These are phyloP conservation scores for Cyclostephanos invisitatus DNA, from an alignment of 108 stramenopile species.

Conservation along the genomic window DNA sequence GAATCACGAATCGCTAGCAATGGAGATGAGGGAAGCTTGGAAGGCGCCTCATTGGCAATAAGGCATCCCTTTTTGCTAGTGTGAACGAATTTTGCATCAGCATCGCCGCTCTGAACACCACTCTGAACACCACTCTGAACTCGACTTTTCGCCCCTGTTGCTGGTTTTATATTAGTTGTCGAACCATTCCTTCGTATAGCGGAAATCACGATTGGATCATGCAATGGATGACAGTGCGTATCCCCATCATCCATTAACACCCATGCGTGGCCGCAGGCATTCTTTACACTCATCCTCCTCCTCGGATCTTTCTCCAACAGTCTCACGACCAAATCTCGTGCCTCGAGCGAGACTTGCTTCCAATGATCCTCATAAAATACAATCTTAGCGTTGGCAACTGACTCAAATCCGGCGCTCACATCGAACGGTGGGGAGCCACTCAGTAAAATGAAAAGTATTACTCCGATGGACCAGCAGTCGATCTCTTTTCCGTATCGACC, in stretches of 20 bases:
- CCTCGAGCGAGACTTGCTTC: slow-evolving; percentile 54
- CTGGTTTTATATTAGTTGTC: not conserved
- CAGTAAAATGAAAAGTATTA: slow-evolving; percentile 85
- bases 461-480: slow-evolving; percentile 87
- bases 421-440: slow-evolving; percentile 82
- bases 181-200: not conserved
- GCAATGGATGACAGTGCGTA: slow-evolving; percentile 80
- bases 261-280: slow-evolving; percentile 84
- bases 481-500: slow-evolving; percentile 87
- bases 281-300: slow-evolving; percentile 60
- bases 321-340: slow-evolving; percentile 67
- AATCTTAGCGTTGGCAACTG: slow-evolving; percentile 47
- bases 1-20: not conserved
- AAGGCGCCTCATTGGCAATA: not conserved
- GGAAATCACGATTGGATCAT: slow-evolving; percentile 59
- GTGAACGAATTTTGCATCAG: not conserved
- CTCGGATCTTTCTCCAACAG: slow-evolving; percentile 68
- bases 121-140: not conserved
- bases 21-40: slow-evolving; percentile 8
- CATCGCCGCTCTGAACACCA: not conserved
- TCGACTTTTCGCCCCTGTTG: not conserved
- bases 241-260: slow-evolving; percentile 84
- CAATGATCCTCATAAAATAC: slow-evolving; percentile 62
- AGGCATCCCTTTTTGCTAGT: not conserved
- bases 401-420: slow-evolving; percentile 49